Base-by-base conservation (phyloP, 108 stramenopile species). In the Cyclotella atomus region DNA sequence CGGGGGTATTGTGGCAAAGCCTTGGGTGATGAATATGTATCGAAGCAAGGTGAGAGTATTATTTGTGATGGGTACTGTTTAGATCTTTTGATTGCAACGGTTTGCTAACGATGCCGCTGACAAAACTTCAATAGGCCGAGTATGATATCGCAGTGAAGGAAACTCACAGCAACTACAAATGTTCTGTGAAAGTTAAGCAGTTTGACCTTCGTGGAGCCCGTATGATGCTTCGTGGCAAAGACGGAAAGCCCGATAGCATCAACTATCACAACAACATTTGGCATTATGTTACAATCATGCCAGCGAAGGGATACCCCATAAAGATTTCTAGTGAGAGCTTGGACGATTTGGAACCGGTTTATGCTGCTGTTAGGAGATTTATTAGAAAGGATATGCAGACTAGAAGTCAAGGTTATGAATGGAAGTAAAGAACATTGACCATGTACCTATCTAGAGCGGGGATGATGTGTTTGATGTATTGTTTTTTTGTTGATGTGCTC, bases 131-230 rank as follows among this genome's bases (percentile, higher is more conserved):
- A n/a, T n/a, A 81, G 74, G 52, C 35, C 12, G 79, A 81, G 30
- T 81, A 81, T 57, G 79, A 81, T 34, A 76, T 59, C 57, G 79
- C 79, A 2, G 79, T 81, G 25, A 71, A 60, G 30, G 74, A 75
- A 57, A 33, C 78, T 23, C 75, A 71, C 50, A 70, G 16, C 55
- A 41, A 14, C 38, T 33, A 41, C 64, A 65, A 59, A 27, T 53
- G 69, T 16, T 76, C 79, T 3, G 79, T 81, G 46, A 81, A 81
- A n/a, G 70, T 81, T 15, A 81, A 81, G 46, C 79, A 81, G 47
- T 81, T 81, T 46, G 75, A 76, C 30, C 59, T 81, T 47, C 62
- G 52, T 4, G 74, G 75, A 20, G 74, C 75, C 34, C 33, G 55
- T 17, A 2, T 61, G 3, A 75, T 75, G 46, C 41, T 76, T 54